Base-by-base conservation (phyloP, 2,329 filamentous ascomycete species). In the Fusarium sp. region DNA sequence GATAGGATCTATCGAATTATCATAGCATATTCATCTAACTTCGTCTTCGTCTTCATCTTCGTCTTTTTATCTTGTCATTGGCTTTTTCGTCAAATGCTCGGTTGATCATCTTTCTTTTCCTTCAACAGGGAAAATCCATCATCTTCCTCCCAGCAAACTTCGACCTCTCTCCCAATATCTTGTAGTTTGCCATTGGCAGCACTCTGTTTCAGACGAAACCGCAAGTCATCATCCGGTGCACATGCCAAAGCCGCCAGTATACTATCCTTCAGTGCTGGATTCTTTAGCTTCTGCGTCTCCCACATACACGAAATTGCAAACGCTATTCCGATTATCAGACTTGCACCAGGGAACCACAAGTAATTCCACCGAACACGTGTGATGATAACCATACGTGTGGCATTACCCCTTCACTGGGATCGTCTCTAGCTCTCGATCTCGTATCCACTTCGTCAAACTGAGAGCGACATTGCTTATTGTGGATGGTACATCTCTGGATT, bases 401-500 rank as follows among this genome's bases (percentile, higher is more conserved):
- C 56, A 4, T 41, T 31, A n/a, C 6, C 41, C n/a, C 5, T 10
- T 8, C n/a, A 23, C 23, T 42, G 15, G 41, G 10, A 6, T 23
- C 3, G 0, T 8, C 4, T 42, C n/a, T 0, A 60, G 38, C 8
- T 63, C 56, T 6, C 46, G 38, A 52, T 72, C 70, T 4, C 68
- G 49, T 35, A 72, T 72, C 70, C 65, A 66, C 19, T 71, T 73
- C 1, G 55, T 63, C 23, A 73, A 21, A 6, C 70, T 72, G 11
- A 35, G 31, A 0, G 61, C 70, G 33, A 72, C 31, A 11, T 61
- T 73, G 5, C 35, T 18, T 7, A 73, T 38, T 0, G 55, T 58
- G 1, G 14, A 14, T 1, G 27, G 16, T 7, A 63, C 19, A 23
- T 61, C 15, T 0, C 14, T 33, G 1, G 60, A 38, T 10, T 51